phyloP scores from a whole-genome alignment of 257 asterid genomes.

The Plantago major region DNA sequence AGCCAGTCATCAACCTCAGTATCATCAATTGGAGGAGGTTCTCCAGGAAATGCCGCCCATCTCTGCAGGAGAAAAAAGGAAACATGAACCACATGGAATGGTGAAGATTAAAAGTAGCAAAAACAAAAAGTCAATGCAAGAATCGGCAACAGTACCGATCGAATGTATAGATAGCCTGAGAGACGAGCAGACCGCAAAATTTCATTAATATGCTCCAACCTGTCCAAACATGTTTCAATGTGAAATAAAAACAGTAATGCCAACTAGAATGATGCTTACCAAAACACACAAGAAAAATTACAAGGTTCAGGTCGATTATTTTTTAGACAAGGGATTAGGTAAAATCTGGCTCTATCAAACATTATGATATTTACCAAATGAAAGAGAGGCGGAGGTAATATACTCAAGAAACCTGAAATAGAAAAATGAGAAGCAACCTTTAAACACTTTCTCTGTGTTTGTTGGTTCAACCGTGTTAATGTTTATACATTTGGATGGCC shows the following conservation, averaged over 20 bases:
- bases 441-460: too few species aligned
- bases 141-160: constrained; percentile 46
- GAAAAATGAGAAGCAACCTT: too few species aligned
- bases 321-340: neutral
- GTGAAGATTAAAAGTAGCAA: constrained; percentile 8
- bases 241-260: constrained; percentile 4
- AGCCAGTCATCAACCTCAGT: constrained; percentile 93
- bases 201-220: constrained; percentile 91
- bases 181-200: constrained; percentile 75
- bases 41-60: constrained; percentile 97
- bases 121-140: neutral
- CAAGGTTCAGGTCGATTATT: too few species aligned
- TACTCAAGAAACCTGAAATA: too few species aligned
- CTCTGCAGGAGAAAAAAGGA: constrained; percentile 38
- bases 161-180: constrained; percentile 70
- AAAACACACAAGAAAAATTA: too few species aligned
- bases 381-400: too few species aligned
- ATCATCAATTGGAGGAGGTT: constrained; percentile 78
- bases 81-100: constrained; percentile 15
- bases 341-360: neutral
- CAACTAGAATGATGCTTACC: constrained; percentile 14
- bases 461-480: too few species aligned
- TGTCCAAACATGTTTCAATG: constrained; percentile 21
- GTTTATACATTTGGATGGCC: too few species aligned
- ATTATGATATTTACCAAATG: too few species aligned